Evolutionary conservation across 768 basidiomycete species (phyloP).

Genomic region (Kwoniella bestiolae): DNA sequence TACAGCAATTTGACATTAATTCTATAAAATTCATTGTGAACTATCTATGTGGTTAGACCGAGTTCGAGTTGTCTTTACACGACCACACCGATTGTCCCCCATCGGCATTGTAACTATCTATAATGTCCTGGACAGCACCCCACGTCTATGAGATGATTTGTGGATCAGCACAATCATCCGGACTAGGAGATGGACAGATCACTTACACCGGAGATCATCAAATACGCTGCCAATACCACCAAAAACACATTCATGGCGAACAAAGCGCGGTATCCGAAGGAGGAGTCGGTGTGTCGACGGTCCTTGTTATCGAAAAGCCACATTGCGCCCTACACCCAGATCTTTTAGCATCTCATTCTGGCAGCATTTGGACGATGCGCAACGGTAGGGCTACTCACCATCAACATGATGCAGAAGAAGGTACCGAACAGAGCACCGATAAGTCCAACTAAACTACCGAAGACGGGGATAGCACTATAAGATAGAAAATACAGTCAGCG

Average conservation of each 20-base stretch:
- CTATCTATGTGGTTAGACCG: neutral
- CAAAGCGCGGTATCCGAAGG: conserved; percentile 30
- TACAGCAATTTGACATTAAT: no score
- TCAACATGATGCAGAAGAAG: conserved; percentile 38
- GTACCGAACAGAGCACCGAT: conserved; percentile 47
- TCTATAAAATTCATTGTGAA: neutral
- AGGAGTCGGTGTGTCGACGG: conserved; percentile 31
- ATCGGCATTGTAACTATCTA: conserved; percentile 14
- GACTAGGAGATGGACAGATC: neutral
- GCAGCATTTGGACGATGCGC: no score
- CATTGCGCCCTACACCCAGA: conserved; percentile 37
- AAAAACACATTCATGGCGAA: conserved; percentile 18
- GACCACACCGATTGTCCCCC: conserved; percentile 18
- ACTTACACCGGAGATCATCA: conserved; percentile 22
- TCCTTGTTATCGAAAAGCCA: conserved; percentile 43
- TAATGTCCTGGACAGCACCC: conserved; percentile 18
- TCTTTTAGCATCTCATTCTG: no score
- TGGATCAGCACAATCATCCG: neutral
- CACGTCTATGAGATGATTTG: conserved; percentile 9
- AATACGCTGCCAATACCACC: conserved; percentile 12
- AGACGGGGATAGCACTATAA: conserved; percentile 50
- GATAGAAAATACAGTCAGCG: conserved; percentile 30
- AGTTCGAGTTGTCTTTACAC: conserved; percentile 23
- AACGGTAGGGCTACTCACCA: conserved; percentile 6
- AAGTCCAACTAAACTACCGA: conserved; percentile 37